Evolutionary conservation across 345 rosid species (phyloP).

Genomic region (Diplotaxis tenuifolia): DNA sequence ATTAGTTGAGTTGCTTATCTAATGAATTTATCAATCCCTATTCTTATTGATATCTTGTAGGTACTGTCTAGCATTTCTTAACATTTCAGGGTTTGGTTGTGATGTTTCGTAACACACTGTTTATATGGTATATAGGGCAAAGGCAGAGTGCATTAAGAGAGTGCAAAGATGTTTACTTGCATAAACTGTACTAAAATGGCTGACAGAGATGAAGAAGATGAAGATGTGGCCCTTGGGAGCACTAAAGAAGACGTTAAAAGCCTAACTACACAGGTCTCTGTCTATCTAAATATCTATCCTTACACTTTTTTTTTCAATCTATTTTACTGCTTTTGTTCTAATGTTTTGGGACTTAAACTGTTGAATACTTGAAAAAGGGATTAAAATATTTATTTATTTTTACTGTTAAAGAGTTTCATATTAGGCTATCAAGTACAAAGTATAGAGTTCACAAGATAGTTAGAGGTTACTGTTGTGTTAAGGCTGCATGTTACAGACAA

Average conservation of each 20-base stretch:
- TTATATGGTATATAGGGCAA: constrained; percentile 1
- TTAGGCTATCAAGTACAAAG: constrained; percentile 22
- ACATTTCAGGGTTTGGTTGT: not conserved
- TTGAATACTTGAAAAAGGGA: not conserved
- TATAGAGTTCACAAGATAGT: constrained; percentile 1
- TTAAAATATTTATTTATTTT: not conserved
- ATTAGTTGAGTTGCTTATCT: constrained; percentile 14
- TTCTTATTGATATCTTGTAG: not conserved
- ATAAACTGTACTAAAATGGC: constrained; percentile 86
- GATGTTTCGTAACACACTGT: constrained; percentile 12
- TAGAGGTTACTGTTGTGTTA: constrained; percentile 25
- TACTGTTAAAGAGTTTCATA: constrained; percentile 4
- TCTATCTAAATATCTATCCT: constrained; percentile 18
- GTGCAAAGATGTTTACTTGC: constrained; percentile 82
- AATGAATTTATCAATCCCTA: constrained; percentile 1
- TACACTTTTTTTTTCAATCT: constrained; percentile 12
- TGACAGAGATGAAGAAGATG: constrained; percentile 61
- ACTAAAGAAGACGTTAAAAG: constrained; percentile 98
- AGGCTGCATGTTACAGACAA: constrained; percentile 31
- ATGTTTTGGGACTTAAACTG: constrained; percentile 25
- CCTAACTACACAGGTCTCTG: constrained; percentile 93
- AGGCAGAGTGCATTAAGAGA: constrained; percentile 17
- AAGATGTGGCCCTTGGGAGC: constrained; percentile 61
- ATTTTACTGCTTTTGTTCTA: constrained; percentile 18
- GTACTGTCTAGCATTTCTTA: constrained; percentile 16